phyloP scores from a whole-genome alignment of 768 basidiomycete species.

The Gelatoporia subvermispora region DNA sequence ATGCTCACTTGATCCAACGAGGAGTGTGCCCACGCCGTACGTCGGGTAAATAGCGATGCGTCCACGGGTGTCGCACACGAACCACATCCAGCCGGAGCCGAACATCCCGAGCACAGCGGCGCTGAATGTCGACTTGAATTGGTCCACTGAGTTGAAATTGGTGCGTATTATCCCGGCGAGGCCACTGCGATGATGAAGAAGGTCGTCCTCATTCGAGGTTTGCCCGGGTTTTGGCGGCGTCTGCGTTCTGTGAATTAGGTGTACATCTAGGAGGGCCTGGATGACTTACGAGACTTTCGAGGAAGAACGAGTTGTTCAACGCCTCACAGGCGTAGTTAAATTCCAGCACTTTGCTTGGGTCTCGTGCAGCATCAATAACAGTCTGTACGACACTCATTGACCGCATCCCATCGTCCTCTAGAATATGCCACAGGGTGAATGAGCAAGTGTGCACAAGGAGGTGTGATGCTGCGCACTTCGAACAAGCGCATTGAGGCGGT shows the following conservation, averaged over 20 bases:
- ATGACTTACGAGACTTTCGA: conserved; percentile 75
- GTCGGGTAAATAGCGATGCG: conserved; percentile 76
- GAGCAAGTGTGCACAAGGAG: not conserved
- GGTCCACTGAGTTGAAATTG: conserved; percentile 58
- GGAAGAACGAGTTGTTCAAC: conserved; percentile 94
- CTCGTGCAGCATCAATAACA: conserved; percentile 59
- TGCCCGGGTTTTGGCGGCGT: conserved; percentile 34
- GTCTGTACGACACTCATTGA: conserved; percentile 61
- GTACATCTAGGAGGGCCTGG: conserved; percentile 15
- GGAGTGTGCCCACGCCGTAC: conserved; percentile 83
- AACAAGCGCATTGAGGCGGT: conserved; percentile 71
- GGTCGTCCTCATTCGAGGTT: conserved; percentile 26
- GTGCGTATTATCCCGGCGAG: conserved; percentile 33
- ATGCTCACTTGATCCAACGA: conserved; percentile 38
- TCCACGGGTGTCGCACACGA: conserved; percentile 65
- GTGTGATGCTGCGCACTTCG: conserved; percentile 43
- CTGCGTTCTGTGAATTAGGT: conserved; percentile 22
- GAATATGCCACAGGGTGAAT: conserved; percentile 38
- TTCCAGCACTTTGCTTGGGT: conserved; percentile 55
- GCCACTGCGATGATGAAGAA: conserved; percentile 34
- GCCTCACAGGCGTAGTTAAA: conserved; percentile 93
- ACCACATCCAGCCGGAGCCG: conserved; percentile 81
- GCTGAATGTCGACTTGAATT: conserved; percentile 71
- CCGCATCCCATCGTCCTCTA: conserved; percentile 30
- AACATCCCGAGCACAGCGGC: conserved; percentile 77